Base-by-base conservation (phyloP, 1,284 basidiomycete genomes). In the Cryptococcus wingfieldii region DNA sequence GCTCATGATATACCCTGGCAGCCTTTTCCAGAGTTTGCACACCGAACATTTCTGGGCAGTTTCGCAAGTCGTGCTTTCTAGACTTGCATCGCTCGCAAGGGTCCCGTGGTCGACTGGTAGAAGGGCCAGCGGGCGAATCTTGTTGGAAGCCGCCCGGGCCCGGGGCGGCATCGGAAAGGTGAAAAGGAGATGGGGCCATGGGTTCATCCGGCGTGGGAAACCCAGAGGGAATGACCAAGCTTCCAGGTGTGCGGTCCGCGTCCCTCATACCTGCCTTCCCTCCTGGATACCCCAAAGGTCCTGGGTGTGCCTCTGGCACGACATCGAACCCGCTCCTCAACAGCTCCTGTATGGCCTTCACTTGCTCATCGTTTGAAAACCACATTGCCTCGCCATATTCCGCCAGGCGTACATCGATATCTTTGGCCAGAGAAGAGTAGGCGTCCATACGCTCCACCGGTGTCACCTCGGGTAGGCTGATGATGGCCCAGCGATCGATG, bases 381-480 rank as follows among this genome's bases (percentile, higher is more conserved):
- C 62, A 67, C 12, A 10, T 37, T 4, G 41, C 19, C 48, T 64
- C 51, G 12, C 63, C 53, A 18, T 54, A 19, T 13, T 23, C 13
- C 3, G 12, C 14, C 25, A 70, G 43, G 8, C 57, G 28, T 3
- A 38, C 44, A 43, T 70, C 68, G n/a, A 57, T 54, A n/a, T 49
- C 50, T 38, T 28, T 37, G 1, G 68, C 62, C n/a, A 70, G 42
- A 3, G 46, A 4, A 38, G 5, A 13, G 47, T 68, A 70, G 23
- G 46, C 9, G 1, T n/a, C 28, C 18, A 47, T 41, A 4, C 64
- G 54, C 14, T 61, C 53, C 10, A 43, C 38, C 1, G 37, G 7
- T 16, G 62, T 48, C 3, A 66, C 5, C 48, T 70, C 65, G 10
- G 57, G 60, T 14, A 70, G 31, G 12, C 50, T 63, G 43, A 70